Evolutionary conservation across 495 filamentous ascomycete species (phyloP), one percentile per base, ranked within the genome.

Genomic region (Penicillium desertorum): DNA sequence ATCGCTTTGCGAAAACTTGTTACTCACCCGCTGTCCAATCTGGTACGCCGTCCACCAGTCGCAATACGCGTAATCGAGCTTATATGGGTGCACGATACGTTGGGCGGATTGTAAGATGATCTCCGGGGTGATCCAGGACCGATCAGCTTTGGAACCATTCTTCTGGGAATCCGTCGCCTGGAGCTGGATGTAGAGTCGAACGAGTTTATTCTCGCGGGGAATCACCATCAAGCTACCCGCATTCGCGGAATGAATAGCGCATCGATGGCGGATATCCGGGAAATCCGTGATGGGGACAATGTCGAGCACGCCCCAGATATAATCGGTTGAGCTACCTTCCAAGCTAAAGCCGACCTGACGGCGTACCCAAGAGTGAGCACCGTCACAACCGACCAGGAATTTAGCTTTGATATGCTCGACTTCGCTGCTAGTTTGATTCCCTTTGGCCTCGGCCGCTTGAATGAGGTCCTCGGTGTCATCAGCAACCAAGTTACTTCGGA

Each of bases 181-280:
- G 23, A 88, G 71, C 62, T 88, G 84, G 45, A 88, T 83, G 59
- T 89, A 91, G 0, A 89, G 62, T n/a, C 86, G 81, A 19, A 87
- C 83, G 4, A 86, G 75, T 67, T 79, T 83, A 56, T 81, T 81
- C 64, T 88, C 86, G 27, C 87, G 79, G 0, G 87, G 87, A 30
- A 90, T 84, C 2, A 86, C 65, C 78, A 90, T 85, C 30, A 89
- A 68, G 27, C 75, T 83, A 8, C 87, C 87, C 4, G 71, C 73
- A 12, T 71, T 72, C 8, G 79, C 78, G 6, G 82, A 83, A 58
- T 87, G 83, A 20, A 88, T 80, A n/a, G 81, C 79, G 61, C 85
- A 88, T 30, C 80, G 71, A 62, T 75, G 79, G 29, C 86, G 75
- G 47, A 89, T 83, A 60, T 89, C 87, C 1, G 86, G 84, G 52